Percentiles rank a stretch among this genome's conserved stretches.
Conservation (phyloP, 1,284 basidiomycete genomes). For the Schizopora paradoxa region DNA sequence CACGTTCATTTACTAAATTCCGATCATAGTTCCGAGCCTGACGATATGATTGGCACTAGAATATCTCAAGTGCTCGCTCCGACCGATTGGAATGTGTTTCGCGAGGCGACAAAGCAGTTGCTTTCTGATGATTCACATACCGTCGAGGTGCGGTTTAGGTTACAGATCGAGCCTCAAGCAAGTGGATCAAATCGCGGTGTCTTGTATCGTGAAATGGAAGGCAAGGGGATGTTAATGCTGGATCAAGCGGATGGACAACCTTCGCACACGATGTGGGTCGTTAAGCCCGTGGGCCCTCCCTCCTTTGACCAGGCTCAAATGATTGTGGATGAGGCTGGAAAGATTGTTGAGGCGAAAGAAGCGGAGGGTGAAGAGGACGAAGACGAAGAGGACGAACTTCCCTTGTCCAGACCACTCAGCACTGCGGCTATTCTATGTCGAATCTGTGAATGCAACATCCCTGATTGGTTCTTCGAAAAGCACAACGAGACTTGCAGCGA, state of each 20-base stretch:
- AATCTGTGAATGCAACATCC: constrained; percentile 95
- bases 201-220: constrained; percentile 88
- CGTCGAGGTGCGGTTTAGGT: constrained; percentile 85
- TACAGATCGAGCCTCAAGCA: constrained; percentile 54
- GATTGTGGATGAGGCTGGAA: constrained; percentile 52
- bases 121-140: constrained; percentile 93
- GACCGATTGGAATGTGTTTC: constrained; percentile 83
- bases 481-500: constrained; percentile 99
- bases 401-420: constrained; percentile 70
- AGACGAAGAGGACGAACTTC: constrained; percentile 52
- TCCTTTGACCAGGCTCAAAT: constrained; percentile 57
- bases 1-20: constrained; percentile 16
- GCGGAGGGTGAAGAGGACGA: constrained; percentile 30
- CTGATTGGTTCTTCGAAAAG: constrained; percentile 99
- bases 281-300: constrained; percentile 77
- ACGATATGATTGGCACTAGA: constrained; percentile 72
- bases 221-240: constrained; percentile 98
- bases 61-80: constrained; percentile 82
- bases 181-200: constrained; percentile 32
- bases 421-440: constrained; percentile 91
- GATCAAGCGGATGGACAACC: constrained; percentile 82
- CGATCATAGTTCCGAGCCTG: constrained; percentile 72
- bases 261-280: constrained; percentile 99
- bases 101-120: constrained; percentile 81
- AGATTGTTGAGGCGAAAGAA: constrained; percentile 40